Base-by-base conservation (phyloP, 805 yeast genomes). In the Yarrowia porcina region DNA sequence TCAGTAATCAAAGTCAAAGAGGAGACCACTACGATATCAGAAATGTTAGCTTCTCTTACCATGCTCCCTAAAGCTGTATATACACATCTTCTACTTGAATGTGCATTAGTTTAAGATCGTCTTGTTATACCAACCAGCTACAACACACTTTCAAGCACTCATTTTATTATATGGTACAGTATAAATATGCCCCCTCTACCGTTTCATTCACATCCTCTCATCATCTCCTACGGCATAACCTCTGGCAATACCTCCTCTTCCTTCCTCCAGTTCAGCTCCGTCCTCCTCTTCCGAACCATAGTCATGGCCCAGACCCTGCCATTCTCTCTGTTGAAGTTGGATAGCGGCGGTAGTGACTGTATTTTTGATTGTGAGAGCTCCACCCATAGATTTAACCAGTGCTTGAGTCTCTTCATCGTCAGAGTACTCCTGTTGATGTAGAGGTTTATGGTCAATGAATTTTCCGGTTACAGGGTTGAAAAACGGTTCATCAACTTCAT, bases 301-400 rank as follows among this genome's bases (percentile, higher is more conserved):
- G 70, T 93, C 97, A 65, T 94, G 87, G 0, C 98, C 99, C 33
- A 93, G 77, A 0, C 99, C 99, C 0, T 86, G 83, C 98, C 98
- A 93, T 2, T 72, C 70, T 27, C 79, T 76, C 68, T 93, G 82
- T 12, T 77, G 79, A 68, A 90, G 96, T 59, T 93, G 77, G 65
- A 81, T 77, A 0, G 97, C 97, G 0, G 97, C 90, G 0, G 98
- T 92, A 0, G 98, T 91, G 0, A 90, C 87, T 0, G 97, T 89
- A 42, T 85, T 85, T 63, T 84, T 84, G 63, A 92, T 83, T 0
- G 88, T 79, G 4, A 92, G 79, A 75, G 61, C 81, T 75, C 10
- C 90, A 77, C 64, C 86, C 79, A 67, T 80, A 80, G 69, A 84
- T 77, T 18, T 85, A 5, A 79, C 79, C 10, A 74, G 75, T 10